Base-by-base conservation (phyloP, 805 yeast genomes). In the Spencermartinsiella europaea region DNA sequence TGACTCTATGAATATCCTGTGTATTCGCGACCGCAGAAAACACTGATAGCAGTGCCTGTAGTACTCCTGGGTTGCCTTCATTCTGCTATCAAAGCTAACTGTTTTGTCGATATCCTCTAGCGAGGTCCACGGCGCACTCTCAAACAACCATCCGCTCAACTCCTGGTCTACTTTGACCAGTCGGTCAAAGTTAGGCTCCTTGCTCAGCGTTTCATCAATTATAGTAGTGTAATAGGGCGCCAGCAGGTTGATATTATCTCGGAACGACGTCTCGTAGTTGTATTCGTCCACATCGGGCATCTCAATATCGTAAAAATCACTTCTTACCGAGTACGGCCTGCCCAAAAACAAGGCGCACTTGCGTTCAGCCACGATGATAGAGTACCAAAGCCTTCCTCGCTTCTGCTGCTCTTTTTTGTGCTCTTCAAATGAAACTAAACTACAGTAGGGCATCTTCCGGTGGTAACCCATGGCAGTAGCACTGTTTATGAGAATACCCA, bases 381-480 rank as follows among this genome's bases (percentile, higher is more conserved):
- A 40, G 35, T 41, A 45, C 53, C 53, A 52, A 8, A 45, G 39
- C 4, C 53, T 33, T 2, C 47, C 36, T 19, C 41, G 35, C 20
- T 36, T 21, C 2, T 45, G 38, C 20, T 17, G 36, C n/a, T 14
- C 25, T 2, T 19, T n/a, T 8, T n/a, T 15, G 5, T 34, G 3
- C 3, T 31, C 42, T 16, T 36, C 25, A 12, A 10, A n/a, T 7
- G 31, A 12, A 7, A 25, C 12, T 12, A 25, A 7, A 15, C 16
- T 21, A 38, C 37, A 39, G n/a, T 17, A 35, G 19, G 40, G 25
- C 63, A 52, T 45, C 21, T 48, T 38, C 3, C 58, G 50, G 34
- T 51, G 54, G 31, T 72, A 49, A 0, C 77, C 77, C 42, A 72
- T 54, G 0, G 73, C 60, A 53, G 69, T 73, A 0, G 75, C 75